phyloP scores from a whole-genome alignment of 176 grass and related monocot genomes.

The Lolium rigidum region DNA sequence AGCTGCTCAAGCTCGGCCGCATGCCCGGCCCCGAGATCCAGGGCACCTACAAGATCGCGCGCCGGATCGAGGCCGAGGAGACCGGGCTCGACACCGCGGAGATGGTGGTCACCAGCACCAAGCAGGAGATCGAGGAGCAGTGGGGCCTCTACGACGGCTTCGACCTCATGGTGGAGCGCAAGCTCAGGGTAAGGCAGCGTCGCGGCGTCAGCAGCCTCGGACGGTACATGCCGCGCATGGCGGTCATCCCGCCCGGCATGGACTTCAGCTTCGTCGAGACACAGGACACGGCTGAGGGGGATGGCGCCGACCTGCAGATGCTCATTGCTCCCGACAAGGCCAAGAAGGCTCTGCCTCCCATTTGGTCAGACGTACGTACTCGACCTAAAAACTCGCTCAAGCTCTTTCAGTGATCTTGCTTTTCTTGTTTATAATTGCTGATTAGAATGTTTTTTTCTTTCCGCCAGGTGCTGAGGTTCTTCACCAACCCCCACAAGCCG shows the following conservation, averaged over 20 bases:
- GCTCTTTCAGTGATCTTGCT: neutral
- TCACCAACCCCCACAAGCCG: slow-evolving; percentile 92
- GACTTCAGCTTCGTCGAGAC: slow-evolving; percentile 92
- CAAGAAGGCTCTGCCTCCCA: slow-evolving; percentile 76
- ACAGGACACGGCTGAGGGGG: slow-evolving; percentile 58
- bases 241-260: slow-evolving; percentile 91
- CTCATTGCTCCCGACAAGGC: slow-evolving; percentile 53
- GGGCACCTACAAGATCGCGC: slow-evolving; percentile 68
- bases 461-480: slow-evolving; percentile 77
- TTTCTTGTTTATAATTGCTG: neutral
- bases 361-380: slow-evolving; percentile 83
- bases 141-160: slow-evolving; percentile 96
- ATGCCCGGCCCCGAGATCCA: slow-evolving; percentile 70
- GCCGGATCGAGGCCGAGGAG: slow-evolving; percentile 88
- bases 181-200: slow-evolving; percentile 72
- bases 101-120: slow-evolving; percentile 90
- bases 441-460: neutral
- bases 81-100: slow-evolving; percentile 71
- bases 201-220: slow-evolving; percentile 82
- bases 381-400: neutral
- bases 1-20: slow-evolving; percentile 73
- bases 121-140: slow-evolving; percentile 97
- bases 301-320: slow-evolving; percentile 60
- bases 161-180: slow-evolving; percentile 74
- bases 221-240: slow-evolving; percentile 91